Evolutionary conservation across 495 filamentous ascomycete genomes (phyloP).

Genomic region (Aspergillus biplanus): DNA sequence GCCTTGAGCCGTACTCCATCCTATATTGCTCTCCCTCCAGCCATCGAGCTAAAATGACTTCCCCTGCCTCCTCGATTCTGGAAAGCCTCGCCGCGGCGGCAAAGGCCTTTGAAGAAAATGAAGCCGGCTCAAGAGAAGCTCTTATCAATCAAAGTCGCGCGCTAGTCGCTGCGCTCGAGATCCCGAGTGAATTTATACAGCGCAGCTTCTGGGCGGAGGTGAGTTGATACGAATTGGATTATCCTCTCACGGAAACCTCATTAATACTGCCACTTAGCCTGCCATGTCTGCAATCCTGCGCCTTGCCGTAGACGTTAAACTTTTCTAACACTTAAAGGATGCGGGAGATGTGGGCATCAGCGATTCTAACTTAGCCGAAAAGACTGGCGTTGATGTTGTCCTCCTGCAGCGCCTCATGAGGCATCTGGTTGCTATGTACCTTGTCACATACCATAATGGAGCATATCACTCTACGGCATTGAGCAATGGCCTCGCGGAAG

Average conservation of each 20-base stretch:
- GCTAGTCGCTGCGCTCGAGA: slow-evolving; percentile 34
- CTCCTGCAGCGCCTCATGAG: slow-evolving; percentile 32
- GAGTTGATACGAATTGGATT: slow-evolving; percentile 1
- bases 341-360: slow-evolving; percentile 29
- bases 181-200: slow-evolving; percentile 42
- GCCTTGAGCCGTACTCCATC: no score
- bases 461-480: slow-evolving; percentile 25
- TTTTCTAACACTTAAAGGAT: slow-evolving; percentile 39
- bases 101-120: slow-evolving; percentile 33
- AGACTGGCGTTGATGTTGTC: slow-evolving; percentile 30
- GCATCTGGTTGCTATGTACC: slow-evolving; percentile 33
- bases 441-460: slow-evolving; percentile 25
- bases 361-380: slow-evolving; percentile 28
- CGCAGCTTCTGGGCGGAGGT: slow-evolving; percentile 50
- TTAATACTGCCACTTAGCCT: slow-evolving; percentile 27
- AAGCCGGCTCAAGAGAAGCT: slow-evolving; percentile 38
- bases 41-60: not conserved
- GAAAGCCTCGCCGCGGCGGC: slow-evolving; percentile 14
- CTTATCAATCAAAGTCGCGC: slow-evolving; percentile 39
- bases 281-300: slow-evolving; percentile 42
- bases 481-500: slow-evolving; percentile 30
- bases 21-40: no score
- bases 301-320: slow-evolving; percentile 36
- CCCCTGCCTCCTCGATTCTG: slow-evolving; percentile 14
- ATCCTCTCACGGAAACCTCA: not conserved